Conservation (phyloP, 441 rosid species). For the Pelargonium cotyledonis region DNA sequence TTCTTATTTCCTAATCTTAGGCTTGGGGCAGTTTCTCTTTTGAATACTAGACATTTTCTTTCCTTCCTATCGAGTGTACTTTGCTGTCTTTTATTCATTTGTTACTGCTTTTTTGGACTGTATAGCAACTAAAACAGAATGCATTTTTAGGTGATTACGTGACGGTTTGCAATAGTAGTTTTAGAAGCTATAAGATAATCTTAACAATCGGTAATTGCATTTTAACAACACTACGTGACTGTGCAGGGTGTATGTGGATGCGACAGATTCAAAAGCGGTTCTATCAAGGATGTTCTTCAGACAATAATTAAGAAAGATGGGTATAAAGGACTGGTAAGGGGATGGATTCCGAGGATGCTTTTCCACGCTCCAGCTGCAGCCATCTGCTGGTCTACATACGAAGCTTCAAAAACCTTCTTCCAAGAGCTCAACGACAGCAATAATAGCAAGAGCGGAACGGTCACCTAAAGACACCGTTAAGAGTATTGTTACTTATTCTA, state of each 20-base stretch:
- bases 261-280: conserved; percentile 64
- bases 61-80: no score
- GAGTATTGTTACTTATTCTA: background rate
- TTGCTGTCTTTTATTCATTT: no score
- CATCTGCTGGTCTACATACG: conserved; percentile 94
- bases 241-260: conserved; percentile 96
- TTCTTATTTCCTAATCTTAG: no score
- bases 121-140: no score
- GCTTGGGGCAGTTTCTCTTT: no score
- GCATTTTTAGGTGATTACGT: no score
- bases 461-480: conserved; percentile 27
- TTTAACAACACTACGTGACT: conserved; percentile 7
- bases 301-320: conserved; percentile 74
- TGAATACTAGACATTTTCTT: no score
- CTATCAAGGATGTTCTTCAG: conserved; percentile 58
- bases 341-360: conserved; percentile 96
- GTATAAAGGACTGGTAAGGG: conserved; percentile 78
- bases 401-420: conserved; percentile 64
- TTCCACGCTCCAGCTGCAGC: conserved; percentile 99
- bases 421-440: conserved; percentile 39
- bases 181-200: background rate
- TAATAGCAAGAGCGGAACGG: conserved; percentile 21
- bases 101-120: no score
- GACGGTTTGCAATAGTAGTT: background rate
- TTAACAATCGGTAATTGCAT: no score